These are phyloP conservation scores for Phialocephala sp. DNA, from an alignment of 2,329 filamentous ascomycete species.

Conservation along the genomic window DNA sequence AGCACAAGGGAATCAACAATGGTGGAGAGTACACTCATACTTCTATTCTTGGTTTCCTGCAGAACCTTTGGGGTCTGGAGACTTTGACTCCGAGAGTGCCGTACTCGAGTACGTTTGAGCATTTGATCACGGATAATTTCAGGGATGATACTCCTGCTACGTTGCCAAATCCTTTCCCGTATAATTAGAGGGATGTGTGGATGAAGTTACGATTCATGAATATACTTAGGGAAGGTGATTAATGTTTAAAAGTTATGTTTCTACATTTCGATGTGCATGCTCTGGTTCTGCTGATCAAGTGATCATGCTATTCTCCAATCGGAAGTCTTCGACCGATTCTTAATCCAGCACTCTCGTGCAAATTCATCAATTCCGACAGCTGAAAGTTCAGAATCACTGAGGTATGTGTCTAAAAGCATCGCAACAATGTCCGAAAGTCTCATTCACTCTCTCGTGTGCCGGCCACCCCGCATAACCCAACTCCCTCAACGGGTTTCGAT, in stretches of 20 bases:
- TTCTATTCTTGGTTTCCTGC: slow-evolving; percentile 49
- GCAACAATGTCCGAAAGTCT: neutral
- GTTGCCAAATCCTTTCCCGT: slow-evolving; percentile 34
- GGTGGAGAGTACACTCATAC: slow-evolving; percentile 51
- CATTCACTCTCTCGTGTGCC: neutral
- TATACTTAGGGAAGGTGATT: slow-evolving; percentile 11
- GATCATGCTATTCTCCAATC: too few species aligned
- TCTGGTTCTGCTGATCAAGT: too few species aligned
- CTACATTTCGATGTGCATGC: too few species aligned
- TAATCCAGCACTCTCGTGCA: too few species aligned
- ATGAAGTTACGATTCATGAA: slow-evolving; percentile 17
- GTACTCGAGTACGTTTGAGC: slow-evolving; percentile 37
- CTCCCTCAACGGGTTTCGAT: neutral
- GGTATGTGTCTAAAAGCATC: neutral
- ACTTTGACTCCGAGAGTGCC: slow-evolving; percentile 34
- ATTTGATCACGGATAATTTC: slow-evolving; percentile 35
- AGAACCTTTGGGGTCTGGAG: slow-evolving; percentile 48
- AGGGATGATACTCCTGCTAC: slow-evolving; percentile 35
- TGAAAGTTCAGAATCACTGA: too few species aligned
- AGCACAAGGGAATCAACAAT: slow-evolving; percentile 46
- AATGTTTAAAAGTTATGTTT: neutral
- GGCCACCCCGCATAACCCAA: neutral
- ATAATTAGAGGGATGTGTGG: slow-evolving; percentile 12
- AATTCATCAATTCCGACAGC: too few species aligned
- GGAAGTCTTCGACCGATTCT: too few species aligned